Evolutionary conservation across 129 eudicot species (phyloP), one percentile per base, ranked within the genome.

Genomic region (Silybum marianum): DNA sequence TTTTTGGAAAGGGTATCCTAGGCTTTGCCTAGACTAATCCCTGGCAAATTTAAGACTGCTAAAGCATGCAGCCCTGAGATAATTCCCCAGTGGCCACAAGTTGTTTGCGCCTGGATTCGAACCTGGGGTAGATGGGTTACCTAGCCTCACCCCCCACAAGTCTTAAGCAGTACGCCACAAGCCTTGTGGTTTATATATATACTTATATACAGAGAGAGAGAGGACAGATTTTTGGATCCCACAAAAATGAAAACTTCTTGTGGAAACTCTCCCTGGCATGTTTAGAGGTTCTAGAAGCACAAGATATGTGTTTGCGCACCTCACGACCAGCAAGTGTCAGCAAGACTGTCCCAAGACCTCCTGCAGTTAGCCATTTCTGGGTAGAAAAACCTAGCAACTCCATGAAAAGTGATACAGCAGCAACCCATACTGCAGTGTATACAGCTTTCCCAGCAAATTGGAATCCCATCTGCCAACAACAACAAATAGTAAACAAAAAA

Each of bases 301-400:
- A 82, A 7, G 25, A 24, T 65, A 24, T 67, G 46, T 25, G 40
- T 30, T 24, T 14, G 23, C 42, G 66, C 71, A 95, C 99, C 99
- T 95, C 99, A 68, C 99, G 99, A 73, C 99, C 99, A 84, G 99
- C 97, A 78, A 95, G 97, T 22, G 99, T 95, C 76, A 95, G 90
- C 86, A 95, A 75, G 22, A 95, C 97, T 36, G 99, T 95, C 76
- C 99, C 99, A 75, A 95, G 99, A 63, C 99, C 99, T 83, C 99
- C 99, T 28, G 99, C 99, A 79, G 99, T 95, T 16, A 95, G 89
- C 97, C 93, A 95, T 87, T 87, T 95, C 91, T 95, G 99, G 70
- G 99, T 92, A 73, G 99, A 95, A 85, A 95, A 92, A 74, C 99
- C 99, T 63, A 95, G 84, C 79, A 95, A 84, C 86, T 95, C 99